Evolutionary conservation across 345 rosid species (phyloP), one percentile per base, ranked within the genome.

Genomic region (Eutrema yunnanense): DNA sequence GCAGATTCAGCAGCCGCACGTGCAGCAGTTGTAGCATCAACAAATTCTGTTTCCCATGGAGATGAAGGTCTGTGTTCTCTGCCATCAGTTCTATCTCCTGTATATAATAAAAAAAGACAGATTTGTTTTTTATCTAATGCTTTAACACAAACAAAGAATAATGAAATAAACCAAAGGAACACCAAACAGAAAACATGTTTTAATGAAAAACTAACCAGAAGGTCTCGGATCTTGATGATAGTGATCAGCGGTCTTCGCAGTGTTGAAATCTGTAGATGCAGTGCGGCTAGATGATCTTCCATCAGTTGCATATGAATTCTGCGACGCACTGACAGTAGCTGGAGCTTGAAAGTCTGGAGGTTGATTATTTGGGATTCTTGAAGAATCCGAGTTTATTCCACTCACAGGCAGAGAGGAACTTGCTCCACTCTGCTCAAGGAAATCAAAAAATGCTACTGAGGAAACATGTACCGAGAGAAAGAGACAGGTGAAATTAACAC

Each of bases 1-100:
- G 97, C 99, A 77, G 99, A 87, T 79, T 95, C 96, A 67, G 96
- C 99, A 57, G 99, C 99, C 48, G 88, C 94, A 72, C 79, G 96
- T 34, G 97, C 97, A 75, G 99, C 99, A 79, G 84, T 57, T 5
- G 96, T 85, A 50, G 97, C 96, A 84, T 92, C 96, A 77, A 63
- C 82, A 69, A 92, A 95, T 79, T 87, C 87, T 80, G 84, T 88
- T 62, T 84, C 83, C 88, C 92, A 88, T 29, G 74, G 70, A 59
- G 73, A 74, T 62, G 67, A 37, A 51, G 74, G 84, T 77, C 75
- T 78, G 65, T 61, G 67, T 68, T 78, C 86, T 78, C 68, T 73
- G 22, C 55, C 73, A 60, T 81, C 82, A 72, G 61, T 72, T 59
- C 52, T 79, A 77, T 61, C 65, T 54, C 84, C 97, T 92, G 84